Base-by-base conservation (phyloP, 1,284 basidiomycete species). In the Moesziomyces globuligerus region DNA sequence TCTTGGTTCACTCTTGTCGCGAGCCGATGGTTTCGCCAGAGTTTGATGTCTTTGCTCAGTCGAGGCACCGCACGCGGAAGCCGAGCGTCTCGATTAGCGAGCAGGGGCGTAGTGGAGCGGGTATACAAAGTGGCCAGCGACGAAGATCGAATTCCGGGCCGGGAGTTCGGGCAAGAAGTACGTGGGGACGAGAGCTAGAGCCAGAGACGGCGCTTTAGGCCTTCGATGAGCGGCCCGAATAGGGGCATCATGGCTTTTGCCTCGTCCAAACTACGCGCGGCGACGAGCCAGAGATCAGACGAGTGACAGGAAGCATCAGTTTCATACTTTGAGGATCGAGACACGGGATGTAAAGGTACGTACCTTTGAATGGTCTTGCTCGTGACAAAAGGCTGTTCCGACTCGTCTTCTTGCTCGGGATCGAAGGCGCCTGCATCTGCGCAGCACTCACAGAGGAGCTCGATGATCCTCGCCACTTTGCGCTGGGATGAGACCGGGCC, bases 381-480 rank as follows among this genome's bases (percentile, higher is more conserved):
- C 15, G 51, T 70, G 28, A 79, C 53, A 36, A 79, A 75, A 3
- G 46, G 34, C 21, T 55, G 37, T 3, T 50, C 48, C n/a, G n/a
- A n/a, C 1, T 32, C 54, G 0, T 48, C 42, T 24, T 61, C 54
- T 3, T 64, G 46, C 4, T 57, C 66, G 9, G 53, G 42, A 26
- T 64, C 69, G 15, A 62, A 72, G 0, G 73, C 71, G 10, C 75
- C 76, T 3, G 59, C 73, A 17, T 67, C 64, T 10, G 52, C 37
- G 36, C 72, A 88, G 90, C 11, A 85, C 94, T 18, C 88, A 91
- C 36, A 86, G 9, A 89, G 53, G 88, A 94, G 34, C 89, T 89
- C 7, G 91, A 98, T 81, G 87, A 90, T 15, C 92, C 90, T 87
- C 87, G 89, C 68, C 94, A 97, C 80, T 90, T 94, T 69, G 85